A percentile compares a stretch with the other conserved stretches of the same genome.
Conservation (phyloP, 2,329 filamentous ascomycete genomes). For the Fusarium sp. region DNA sequence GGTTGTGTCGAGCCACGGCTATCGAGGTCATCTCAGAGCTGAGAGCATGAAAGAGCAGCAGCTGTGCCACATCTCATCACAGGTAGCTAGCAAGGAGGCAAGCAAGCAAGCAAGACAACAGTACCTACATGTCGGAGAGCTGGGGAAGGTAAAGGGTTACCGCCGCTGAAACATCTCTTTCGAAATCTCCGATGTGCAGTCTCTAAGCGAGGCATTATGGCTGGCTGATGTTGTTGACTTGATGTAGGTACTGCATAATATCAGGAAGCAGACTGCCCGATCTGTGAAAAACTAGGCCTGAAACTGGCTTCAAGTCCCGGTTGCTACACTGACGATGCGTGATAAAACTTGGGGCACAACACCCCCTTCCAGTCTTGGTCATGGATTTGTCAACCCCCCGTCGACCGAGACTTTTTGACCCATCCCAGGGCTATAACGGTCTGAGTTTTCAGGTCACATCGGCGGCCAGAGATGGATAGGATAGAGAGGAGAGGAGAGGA, state of each 20-base stretch:
- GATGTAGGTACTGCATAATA: slow-evolving; percentile 27
- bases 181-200: slow-evolving; percentile 45
- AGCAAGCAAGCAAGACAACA: not conserved
- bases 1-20: slow-evolving; percentile 16
- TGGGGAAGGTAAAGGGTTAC: slow-evolving; percentile 20
- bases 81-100: not conserved
- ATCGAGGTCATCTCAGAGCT: slow-evolving; percentile 24
- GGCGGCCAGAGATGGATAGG: slow-evolving; percentile 26
- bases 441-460: slow-evolving; percentile 36
- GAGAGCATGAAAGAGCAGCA: slow-evolving; percentile 3
- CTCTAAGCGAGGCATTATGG: slow-evolving; percentile 36
- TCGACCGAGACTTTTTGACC: slow-evolving; percentile 15
- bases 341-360: slow-evolving; percentile 25
- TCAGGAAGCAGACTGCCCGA: slow-evolving; percentile 30
- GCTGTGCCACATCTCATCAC: slow-evolving; percentile 14
- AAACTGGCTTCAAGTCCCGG: slow-evolving; percentile 34
- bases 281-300: slow-evolving; percentile 34
- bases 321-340: slow-evolving; percentile 34
- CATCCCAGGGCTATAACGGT: slow-evolving; percentile 36
- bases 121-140: slow-evolving; percentile 18
- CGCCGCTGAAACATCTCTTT: slow-evolving; percentile 31
- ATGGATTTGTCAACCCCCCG: slow-evolving; percentile 41
- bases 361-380: slow-evolving; percentile 35
- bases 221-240: slow-evolving; percentile 25
- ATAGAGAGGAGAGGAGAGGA: not conserved